These are phyloP conservation scores for Choricystis sp. DNA, from an alignment of 139 green algal species.

Conservation along the genomic window DNA sequence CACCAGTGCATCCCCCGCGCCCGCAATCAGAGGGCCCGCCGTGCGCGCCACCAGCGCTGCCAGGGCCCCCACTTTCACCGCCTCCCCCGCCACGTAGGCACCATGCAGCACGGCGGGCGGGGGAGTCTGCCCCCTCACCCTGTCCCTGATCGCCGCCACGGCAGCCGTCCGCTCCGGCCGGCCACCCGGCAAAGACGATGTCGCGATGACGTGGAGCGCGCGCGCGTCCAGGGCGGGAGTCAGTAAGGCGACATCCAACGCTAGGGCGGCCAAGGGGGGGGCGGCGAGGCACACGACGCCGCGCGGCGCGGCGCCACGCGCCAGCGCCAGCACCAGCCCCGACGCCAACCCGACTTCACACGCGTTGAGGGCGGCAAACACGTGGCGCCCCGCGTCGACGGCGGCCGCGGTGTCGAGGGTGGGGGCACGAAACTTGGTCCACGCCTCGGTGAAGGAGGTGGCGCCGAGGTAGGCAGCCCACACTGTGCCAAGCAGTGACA, in stretches of 20 bases:
- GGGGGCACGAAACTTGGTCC: not conserved
- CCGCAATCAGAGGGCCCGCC: not conserved
- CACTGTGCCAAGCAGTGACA: not conserved
- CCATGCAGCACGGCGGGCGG: not conserved
- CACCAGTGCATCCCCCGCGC: too few relatives aligned
- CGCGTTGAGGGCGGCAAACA: not conserved
- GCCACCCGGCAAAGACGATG: too few relatives aligned
- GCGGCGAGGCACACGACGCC: not conserved
- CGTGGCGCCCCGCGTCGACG: not conserved
- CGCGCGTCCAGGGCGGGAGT: not conserved
- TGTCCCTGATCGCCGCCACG: too few relatives aligned
- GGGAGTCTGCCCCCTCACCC: not conserved
- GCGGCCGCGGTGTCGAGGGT: not conserved
- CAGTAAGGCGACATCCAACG: not conserved
- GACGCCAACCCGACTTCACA: not conserved
- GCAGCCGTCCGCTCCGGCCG: too few relatives aligned
- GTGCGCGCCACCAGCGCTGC: not conserved
- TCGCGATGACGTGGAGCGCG: not conserved
- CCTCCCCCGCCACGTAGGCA: not conserved
- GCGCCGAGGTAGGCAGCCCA: not conserved
- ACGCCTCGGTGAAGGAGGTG: not conserved
- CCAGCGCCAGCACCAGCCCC: not conserved
- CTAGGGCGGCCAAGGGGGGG: not conserved
- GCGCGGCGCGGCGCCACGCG: too few relatives aligned
- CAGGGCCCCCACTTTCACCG: not conserved